Conservation (phyloP, 73 alveolate species). For the Paramecium primaurelia region DNA sequence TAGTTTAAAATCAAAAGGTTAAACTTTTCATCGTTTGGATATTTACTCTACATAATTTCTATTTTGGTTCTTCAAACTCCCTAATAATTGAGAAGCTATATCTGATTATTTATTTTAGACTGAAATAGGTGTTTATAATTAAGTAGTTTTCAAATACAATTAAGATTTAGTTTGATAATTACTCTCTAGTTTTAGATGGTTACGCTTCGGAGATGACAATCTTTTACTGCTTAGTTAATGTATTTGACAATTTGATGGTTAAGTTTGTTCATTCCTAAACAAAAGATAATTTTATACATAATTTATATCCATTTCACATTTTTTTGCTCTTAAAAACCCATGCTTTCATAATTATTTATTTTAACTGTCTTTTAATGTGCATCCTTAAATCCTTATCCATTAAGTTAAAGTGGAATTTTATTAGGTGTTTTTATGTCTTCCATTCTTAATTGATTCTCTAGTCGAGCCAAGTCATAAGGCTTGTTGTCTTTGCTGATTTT, state of each 20-base stretch:
- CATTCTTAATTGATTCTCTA: neutral
- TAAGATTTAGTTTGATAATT: neutral
- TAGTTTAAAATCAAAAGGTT: neutral
- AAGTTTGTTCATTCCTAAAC: neutral
- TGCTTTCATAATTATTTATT: neutral
- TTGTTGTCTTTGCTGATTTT: neutral
- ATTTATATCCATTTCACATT: neutral
- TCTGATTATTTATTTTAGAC: neutral
- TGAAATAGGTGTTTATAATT: neutral
- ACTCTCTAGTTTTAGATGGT: neutral
- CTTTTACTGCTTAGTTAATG: neutral
- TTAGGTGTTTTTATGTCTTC: neutral
- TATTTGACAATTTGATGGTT: neutral
- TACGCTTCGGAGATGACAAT: neutral
- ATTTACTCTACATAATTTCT: neutral
- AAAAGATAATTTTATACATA: neutral
- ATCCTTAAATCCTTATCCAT: neutral
- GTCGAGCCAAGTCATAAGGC: neutral
- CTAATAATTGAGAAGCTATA: neutral
- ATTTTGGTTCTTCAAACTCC: neutral
- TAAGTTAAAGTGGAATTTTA: neutral
- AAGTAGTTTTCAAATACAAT: neutral
- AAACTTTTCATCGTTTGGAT: neutral
- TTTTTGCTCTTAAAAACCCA: neutral
- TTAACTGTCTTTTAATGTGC: neutral